Evolutionary conservation across 1,139 yeast genomes (phyloP), one percentile per base, ranked within the genome.

Genomic region (Scheffersomyces illinoinensis): DNA sequence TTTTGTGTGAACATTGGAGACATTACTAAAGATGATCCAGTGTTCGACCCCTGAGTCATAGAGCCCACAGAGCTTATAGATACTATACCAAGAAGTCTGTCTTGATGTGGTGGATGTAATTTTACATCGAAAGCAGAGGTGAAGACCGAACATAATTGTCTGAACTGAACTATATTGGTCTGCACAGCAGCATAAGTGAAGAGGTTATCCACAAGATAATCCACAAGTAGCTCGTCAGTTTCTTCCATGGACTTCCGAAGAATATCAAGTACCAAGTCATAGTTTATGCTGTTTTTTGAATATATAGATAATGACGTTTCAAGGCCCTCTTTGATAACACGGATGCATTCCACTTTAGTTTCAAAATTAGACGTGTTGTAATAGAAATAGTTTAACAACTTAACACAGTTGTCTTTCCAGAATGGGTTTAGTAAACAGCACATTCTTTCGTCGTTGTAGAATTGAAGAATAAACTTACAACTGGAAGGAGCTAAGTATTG

Each of bases 391-490:
- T 77, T 75, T 24, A 87, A 70, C 3, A 88, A 61, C n/a, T 72
- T 73, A 23, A 72, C 70, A 54, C 85, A 75, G 64, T 85, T 84
- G 1, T 75, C 77, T 53, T 74, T 72, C 91, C 93, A 88, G 20
- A 78, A 71, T 0, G 83, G 78, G 53, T 81, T 74, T n/a, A 86
- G 68, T 7, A 86, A 82, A 1, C 87, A 77, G 65, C 93, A 88
- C 26, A 81, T 66, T 56, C 81, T 80, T 57, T 82, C 85, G n/a
- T 79, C 77, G 1, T 74, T 72, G 67, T 85, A 88, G 65, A 76
- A 82, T 7, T 75, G 70, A 49, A 87, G 71, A 0, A 87, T 79
- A 59, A 79, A 78, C 17, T 72, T 64, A 6, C 81, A 76, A 14
- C 76, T 75, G 3, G 71, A 71, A 0, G 74, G 75, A 4, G 82